Evolutionary conservation across 176 grass and related monocot genomes (phyloP).

Genomic region (Oryza meyeriana): DNA sequence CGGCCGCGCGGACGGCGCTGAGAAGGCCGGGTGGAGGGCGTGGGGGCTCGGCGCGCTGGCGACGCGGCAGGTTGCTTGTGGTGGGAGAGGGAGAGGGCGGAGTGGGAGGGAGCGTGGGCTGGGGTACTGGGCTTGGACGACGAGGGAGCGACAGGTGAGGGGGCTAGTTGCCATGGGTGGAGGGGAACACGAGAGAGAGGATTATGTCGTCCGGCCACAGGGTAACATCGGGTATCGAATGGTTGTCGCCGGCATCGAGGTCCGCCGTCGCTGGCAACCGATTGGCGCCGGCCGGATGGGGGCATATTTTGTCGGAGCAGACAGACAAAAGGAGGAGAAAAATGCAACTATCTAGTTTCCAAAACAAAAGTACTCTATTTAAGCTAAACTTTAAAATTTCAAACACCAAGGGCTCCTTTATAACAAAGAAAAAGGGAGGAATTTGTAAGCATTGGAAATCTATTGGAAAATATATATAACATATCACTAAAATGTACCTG

Average conservation of each 20-base stretch:
- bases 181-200: background rate
- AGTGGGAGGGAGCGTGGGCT: conserved; percentile 19
- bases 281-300: background rate
- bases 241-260: background rate
- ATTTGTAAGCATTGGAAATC: too few relatives aligned
- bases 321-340: background rate
- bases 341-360: too few relatives aligned
- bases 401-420: too few relatives aligned
- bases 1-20: background rate
- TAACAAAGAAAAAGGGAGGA: too few relatives aligned
- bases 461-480: too few relatives aligned
- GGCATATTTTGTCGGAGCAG: background rate
- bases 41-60: conserved; percentile 30
- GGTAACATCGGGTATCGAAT: background rate
- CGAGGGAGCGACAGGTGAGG: conserved; percentile 7
- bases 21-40: conserved; percentile 49
- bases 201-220: background rate
- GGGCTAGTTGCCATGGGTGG: conserved; percentile 44
- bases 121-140: conserved; percentile 27
- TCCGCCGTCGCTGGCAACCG: background rate
- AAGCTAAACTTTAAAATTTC: too few relatives aligned
- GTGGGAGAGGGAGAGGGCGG: conserved; percentile 24
- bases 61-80: conserved; percentile 17
- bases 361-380: too few relatives aligned
- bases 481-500: too few relatives aligned